phyloP scores from a whole-genome alignment of 306 rosid species.

The Gastrolobium bilobum region DNA sequence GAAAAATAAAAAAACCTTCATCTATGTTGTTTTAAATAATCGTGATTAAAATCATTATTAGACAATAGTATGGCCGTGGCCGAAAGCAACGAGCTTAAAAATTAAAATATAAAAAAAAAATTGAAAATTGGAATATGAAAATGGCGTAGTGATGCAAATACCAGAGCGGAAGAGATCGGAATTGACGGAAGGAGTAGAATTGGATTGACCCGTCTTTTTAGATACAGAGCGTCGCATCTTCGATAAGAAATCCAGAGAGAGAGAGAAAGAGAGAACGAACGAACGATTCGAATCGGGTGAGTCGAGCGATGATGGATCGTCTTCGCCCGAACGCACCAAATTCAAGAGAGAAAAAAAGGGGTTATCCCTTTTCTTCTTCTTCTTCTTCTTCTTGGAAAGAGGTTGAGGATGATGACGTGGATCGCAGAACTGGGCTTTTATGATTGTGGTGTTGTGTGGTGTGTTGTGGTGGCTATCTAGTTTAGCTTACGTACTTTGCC shows the following conservation, averaged over 20 bases:
- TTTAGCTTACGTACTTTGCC: no score
- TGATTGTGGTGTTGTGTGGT: not conserved
- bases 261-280: not conserved
- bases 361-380: not conserved
- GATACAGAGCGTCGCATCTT: slow-evolving; percentile 88
- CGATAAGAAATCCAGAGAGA: slow-evolving; percentile 56
- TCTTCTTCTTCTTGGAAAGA: not conserved
- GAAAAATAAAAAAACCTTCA: slow-evolving; percentile 7
- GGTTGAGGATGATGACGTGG: slow-evolving; percentile 56
- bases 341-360: not conserved
- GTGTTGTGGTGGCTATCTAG: no score
- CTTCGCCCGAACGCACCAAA: slow-evolving; percentile 1
- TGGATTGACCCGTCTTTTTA: slow-evolving; percentile 81
- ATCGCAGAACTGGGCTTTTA: slow-evolving; percentile 25
- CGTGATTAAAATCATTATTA: not conserved
- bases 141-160: not conserved
- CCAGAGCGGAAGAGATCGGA: slow-evolving; percentile 94
- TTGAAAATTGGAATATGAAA: not conserved
- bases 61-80: not conserved
- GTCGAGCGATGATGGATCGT: not conserved
- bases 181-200: slow-evolving; percentile 68
- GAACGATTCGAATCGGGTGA: slow-evolving; percentile 6
- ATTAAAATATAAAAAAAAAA: not conserved
- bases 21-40: not conserved
- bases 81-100: slow-evolving; percentile 5